A percentile compares a stretch with the other conserved stretches of the same genome.
Conservation (phyloP, 2,329 filamentous ascomycete genomes). For the Arthrinium phaeospermum region DNA sequence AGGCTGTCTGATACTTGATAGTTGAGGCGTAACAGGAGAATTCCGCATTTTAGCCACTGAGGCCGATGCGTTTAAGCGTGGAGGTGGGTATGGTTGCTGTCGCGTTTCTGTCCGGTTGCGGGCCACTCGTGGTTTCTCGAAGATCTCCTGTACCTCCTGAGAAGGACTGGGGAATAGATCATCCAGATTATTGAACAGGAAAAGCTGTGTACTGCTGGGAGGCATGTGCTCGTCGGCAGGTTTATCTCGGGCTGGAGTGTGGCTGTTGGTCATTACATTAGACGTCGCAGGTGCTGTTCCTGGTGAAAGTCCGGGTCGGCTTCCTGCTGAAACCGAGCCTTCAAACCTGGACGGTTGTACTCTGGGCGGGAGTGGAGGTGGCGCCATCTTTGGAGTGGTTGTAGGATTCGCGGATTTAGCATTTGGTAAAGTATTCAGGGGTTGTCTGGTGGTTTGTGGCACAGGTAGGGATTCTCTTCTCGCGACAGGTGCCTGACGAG, state of each 20-base stretch:
- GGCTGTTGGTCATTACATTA: neutral
- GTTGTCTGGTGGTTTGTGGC: neutral
- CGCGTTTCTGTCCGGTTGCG: conserved; percentile 29
- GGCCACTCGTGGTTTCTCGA: conserved; percentile 42
- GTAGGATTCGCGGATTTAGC: neutral
- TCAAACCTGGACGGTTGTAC: conserved; percentile 28
- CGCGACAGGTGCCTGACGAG: neutral
- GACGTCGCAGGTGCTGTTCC: conserved; percentile 23
- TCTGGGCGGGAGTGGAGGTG: conserved; percentile 34
- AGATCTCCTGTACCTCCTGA: conserved; percentile 59
- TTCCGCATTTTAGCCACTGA: neutral
- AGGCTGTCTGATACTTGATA: neutral
- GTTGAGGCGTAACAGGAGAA: neutral
- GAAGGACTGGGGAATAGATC: conserved; percentile 63
- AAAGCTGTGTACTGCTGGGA: conserved; percentile 56
- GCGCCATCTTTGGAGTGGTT: conserved; percentile 28
- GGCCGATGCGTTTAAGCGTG: neutral
- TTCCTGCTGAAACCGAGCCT: conserved; percentile 20
- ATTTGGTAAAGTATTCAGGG: neutral
- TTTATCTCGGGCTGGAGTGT: neutral
- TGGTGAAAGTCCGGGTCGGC: conserved; percentile 29
- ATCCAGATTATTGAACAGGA: conserved; percentile 55
- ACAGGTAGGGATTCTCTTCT: neutral
- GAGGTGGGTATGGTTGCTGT: neutral
- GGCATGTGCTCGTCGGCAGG: conserved; percentile 5